Evolutionary conservation across 1,139 yeast species (phyloP), one percentile per base, ranked within the genome.

Genomic region (Nadsonia commutata): DNA sequence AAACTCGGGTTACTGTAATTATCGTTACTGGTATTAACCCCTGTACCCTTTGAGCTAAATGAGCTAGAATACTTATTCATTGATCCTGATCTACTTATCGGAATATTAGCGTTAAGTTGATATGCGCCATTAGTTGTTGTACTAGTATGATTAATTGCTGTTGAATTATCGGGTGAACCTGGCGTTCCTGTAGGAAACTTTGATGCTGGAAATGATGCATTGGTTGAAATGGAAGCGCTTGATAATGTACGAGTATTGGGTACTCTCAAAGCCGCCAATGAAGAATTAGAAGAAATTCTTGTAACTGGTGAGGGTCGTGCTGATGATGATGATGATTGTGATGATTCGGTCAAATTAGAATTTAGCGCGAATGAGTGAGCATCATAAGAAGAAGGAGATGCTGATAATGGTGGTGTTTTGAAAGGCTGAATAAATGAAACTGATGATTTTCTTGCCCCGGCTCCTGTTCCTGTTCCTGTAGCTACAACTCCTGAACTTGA

Each of bases 401-500:
- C 63, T 3, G 65, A 56, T 8, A 62, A 49, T 1, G 67, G 57
- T 1, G 66, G 63, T 4, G 65, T 56, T 43, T 57, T 62, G 50
- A 63, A 63, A 3, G 67, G 67, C 42, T 62, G 59, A 18, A 56
- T 46, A 43, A 55, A 52, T 2, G 57, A 53, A 7, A 54, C 59
- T 18, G 54, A 49, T 8, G 53, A 57, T 18, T 45, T 47, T 3
- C 46, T 21, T 22, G 48, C 17, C 38, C 38, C 39, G 27, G 48
- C 42, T 37, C 16, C 33, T 38, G 40, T 5, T 8, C 39, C 20
- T 40, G 41, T 21, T 31, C 18, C 33, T 16, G 39, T 16, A 37
- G 44, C 21, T 40, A n/a, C 13, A 16, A 39, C 36, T 9, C 17
- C 39, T 37, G 39, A 7, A 23, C 9, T 36, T n/a, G n/a, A n/a